Conservation (phyloP, 73 alveolate species). For the Tetrahymena elliotti region DNA sequence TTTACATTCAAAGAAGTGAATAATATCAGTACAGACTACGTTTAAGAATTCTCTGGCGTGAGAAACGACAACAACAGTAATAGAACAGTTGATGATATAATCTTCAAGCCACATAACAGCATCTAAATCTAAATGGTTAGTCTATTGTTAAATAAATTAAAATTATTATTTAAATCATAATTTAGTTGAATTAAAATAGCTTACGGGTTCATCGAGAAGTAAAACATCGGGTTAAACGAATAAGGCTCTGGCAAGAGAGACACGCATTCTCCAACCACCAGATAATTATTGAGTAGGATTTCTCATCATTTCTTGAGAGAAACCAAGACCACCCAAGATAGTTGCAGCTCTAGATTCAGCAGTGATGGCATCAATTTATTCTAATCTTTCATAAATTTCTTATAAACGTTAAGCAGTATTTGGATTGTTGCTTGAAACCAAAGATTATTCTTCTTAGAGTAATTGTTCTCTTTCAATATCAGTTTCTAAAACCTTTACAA, state of each 20-base stretch:
- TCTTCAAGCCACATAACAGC: constrained; percentile 98
- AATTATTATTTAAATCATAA: neutral
- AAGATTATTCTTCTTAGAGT: constrained; percentile 43
- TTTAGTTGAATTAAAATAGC: too few species aligned
- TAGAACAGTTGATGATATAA: constrained; percentile 78
- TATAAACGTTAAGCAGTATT: constrained; percentile 48
- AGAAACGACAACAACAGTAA: constrained; percentile 97
- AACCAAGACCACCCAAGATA: constrained; percentile 88
- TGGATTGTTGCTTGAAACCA: constrained; percentile 39
- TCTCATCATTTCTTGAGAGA: constrained; percentile 70
- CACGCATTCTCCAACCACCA: constrained; percentile 99
- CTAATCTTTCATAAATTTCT: constrained; percentile 71
- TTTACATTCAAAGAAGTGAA: constrained; percentile 88
- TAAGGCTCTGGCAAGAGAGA: constrained; percentile 95
- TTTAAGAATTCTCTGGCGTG: constrained; percentile 99
- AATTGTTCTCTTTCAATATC: constrained; percentile 34
- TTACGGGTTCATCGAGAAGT: constrained; percentile 91
- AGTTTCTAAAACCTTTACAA: constrained; percentile 6
- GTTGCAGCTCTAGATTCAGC: constrained; percentile 89
- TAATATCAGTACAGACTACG: constrained; percentile 94
- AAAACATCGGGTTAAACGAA: constrained; percentile 95
- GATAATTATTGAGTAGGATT: constrained; percentile 68
- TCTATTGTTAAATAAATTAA: constrained; percentile 80
- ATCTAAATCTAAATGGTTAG: constrained; percentile 96
- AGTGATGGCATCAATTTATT: constrained; percentile 76